Evolutionary conservation across 2,329 filamentous ascomycete genomes (phyloP).

Genomic region (Hymenotorrendiella dingleyae): DNA sequence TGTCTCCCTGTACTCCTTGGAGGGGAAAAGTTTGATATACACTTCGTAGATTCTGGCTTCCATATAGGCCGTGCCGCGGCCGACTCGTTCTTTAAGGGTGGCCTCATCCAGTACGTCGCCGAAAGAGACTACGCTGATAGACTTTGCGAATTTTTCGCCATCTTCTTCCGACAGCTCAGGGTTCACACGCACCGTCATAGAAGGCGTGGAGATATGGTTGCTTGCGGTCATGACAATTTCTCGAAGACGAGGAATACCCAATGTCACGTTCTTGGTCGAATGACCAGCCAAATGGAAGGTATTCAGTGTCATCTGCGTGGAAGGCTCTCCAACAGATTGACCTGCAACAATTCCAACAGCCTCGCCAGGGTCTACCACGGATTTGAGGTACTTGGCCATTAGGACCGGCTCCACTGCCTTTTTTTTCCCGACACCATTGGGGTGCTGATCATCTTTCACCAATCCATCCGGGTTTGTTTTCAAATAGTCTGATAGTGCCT

Average conservation of each 20-base stretch:
- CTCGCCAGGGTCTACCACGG: conserved; percentile 89
- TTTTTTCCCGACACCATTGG: conserved; percentile 29
- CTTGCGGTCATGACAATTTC: conserved; percentile 99
- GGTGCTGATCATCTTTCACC: conserved; percentile 44
- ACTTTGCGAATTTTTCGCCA: conserved; percentile 79
- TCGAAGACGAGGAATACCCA: conserved; percentile 93
- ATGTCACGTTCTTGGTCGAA: conserved; percentile 95
- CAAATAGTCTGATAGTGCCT: conserved; percentile 67
- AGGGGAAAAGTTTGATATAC: conserved; percentile 75
- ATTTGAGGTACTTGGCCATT: conserved; percentile 87
- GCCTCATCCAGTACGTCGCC: conserved; percentile 79
- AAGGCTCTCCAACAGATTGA: conserved; percentile 94
- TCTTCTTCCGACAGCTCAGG: conserved; percentile 63
- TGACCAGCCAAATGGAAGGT: conserved; percentile 99
- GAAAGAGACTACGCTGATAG: conserved; percentile 79
- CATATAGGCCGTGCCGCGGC: conserved; percentile 59
- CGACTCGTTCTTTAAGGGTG: conserved; percentile 72
- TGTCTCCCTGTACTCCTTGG: conserved; percentile 73
- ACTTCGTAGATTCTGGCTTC: conserved; percentile 84
- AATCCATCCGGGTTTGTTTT: conserved; percentile 66
- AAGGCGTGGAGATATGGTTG: conserved; percentile 79
- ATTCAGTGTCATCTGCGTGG: conserved; percentile 98
- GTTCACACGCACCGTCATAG: conserved; percentile 78
- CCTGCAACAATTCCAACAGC: conserved; percentile 95
- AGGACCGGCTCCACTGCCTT: conserved; percentile 64